phyloP scores from a whole-genome alignment of 768 basidiomycete species.

The Mycena venus region DNA sequence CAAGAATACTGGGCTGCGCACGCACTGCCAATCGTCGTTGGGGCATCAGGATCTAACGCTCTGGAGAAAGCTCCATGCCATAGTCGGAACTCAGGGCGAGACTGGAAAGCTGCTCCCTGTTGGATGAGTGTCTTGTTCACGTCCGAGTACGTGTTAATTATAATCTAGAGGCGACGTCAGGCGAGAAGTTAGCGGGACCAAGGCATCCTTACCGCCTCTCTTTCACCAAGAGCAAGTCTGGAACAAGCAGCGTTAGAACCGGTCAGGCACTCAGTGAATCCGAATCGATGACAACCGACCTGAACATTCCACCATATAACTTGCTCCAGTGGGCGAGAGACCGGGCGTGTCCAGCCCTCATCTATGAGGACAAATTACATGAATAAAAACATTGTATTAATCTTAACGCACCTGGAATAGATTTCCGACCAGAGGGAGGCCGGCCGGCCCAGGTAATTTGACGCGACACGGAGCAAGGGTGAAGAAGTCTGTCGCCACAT shows the following conservation, averaged over 20 bases:
- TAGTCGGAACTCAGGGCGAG: constrained; percentile 21
- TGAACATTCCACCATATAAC: constrained; percentile 29
- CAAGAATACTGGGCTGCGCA: background rate
- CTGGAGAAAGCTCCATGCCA: constrained; percentile 23
- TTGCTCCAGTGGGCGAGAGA: constrained; percentile 18
- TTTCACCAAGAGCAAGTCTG: constrained; percentile 16
- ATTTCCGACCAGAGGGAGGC: constrained; percentile 17
- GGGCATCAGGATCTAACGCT: constrained; percentile 23
- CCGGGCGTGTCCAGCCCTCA: constrained; percentile 23
- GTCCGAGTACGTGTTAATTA: constrained; percentile 16
- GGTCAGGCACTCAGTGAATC: background rate
- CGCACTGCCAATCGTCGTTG: constrained; percentile 26
- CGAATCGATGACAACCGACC: background rate
- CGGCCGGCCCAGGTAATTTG: constrained; percentile 16
- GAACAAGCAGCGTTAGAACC: background rate
- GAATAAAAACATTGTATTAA: background rate
- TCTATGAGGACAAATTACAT: background rate
- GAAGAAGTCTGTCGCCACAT: background rate
- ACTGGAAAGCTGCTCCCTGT: constrained; percentile 28
- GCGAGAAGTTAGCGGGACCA: background rate
- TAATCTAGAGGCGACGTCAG: constrained; percentile 2
- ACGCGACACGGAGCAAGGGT: constrained; percentile 3
- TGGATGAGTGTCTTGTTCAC: constrained; percentile 27
- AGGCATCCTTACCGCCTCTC: constrained; percentile 14
- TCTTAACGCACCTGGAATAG: constrained; percentile 7